Base-by-base conservation (phyloP, 805 yeast genomes). In the Pichia kluyveri region DNA sequence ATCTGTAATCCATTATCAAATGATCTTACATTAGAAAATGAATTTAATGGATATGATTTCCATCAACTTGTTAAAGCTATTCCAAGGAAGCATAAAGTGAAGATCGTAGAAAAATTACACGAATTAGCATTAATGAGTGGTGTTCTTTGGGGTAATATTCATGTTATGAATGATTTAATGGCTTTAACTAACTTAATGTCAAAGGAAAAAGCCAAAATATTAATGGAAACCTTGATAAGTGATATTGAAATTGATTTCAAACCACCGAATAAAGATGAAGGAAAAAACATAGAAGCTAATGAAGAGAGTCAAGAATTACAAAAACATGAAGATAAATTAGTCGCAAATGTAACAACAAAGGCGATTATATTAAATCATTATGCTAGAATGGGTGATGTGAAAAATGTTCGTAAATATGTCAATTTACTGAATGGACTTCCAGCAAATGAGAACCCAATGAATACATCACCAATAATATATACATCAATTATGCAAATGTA, bases 401-500 rank as follows among this genome's bases (percentile, higher is more conserved):
- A 52, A 1, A 67, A 65, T 42, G 70, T 77, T 42, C 70, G 75
- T 45, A 45, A 56, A 3, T 58, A 63, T 30, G 72, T 78, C 72
- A 62, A 64, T 38, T 49, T 51, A 7, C 42, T 52, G n/a, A 51
- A 51, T 38, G 26, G 6, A 30, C 27, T 53, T 12, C 54, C 56
- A 6, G 43, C 34, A 39, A 14, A 38, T n/a, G 26, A 46, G 8
- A 53, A 53, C 43, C 56, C 56, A 30, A 42, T 53, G 45, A 48
- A 40, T 26, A 46, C 43, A 15, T 44, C 54, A 1, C 56, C 69
- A 5, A 58, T 61, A 5, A 66, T 81, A 1, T 80, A 79, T 54
- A 72, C 83, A 4, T 76, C 78, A 39, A 70, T 83, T 8, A 58
- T 86, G 40, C 80, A 82, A 51, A 71, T 86, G 26, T 78, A 83